Base-by-base conservation (phyloP, 495 filamentous ascomycete species). In the Talaromyces nanjingensis region DNA sequence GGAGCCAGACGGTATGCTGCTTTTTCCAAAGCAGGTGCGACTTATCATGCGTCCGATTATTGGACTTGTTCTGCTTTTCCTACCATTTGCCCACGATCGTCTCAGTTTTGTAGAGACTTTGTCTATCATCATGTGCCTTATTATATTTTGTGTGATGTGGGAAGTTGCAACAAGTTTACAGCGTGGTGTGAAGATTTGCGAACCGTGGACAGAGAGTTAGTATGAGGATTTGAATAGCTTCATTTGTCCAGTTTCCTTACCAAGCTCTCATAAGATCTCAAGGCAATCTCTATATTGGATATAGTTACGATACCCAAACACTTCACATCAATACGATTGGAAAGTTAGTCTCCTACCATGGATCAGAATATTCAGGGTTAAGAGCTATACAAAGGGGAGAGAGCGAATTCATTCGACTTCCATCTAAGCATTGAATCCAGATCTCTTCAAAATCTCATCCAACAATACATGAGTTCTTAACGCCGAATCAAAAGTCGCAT, bases 401-500 rank as follows among this genome's bases (percentile, higher is more conserved):
- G 2, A 42, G 12, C 14, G 14, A 42, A 4, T 42, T 42, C 37
- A 9, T 42, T 42, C 37, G 37, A 49, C 45, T 20, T 20, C 18
- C n/a, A 49, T 49, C n/a, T 20, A 49, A 2, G 45, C 18, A 9
- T 49, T 4, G 6, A 20, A 49, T 18, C 45, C 45, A 20, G 57
- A 59, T 37, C 12, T 33, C 31, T 59, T 31, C 18, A 59, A 3
- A 59, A 59, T 59, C 18, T 37, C 14, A n/a, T 59, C 57, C 57
- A 59, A 42, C 27, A 59, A 37, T 6, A 18, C n/a, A 37, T 59
- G 57, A 12, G 57, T 59, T 20, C 20, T 39, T 33, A 59, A 59
- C 16, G 57, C 57, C 2, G 25, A 31, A 45, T 74, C 76, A 65
- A 83, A 81, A 54, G 70, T 76, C n/a, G 71, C 65, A 68, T 74